These are phyloP conservation scores for Mycena vulgaris DNA, from an alignment of 768 basidiomycete species.

Conservation along the genomic window DNA sequence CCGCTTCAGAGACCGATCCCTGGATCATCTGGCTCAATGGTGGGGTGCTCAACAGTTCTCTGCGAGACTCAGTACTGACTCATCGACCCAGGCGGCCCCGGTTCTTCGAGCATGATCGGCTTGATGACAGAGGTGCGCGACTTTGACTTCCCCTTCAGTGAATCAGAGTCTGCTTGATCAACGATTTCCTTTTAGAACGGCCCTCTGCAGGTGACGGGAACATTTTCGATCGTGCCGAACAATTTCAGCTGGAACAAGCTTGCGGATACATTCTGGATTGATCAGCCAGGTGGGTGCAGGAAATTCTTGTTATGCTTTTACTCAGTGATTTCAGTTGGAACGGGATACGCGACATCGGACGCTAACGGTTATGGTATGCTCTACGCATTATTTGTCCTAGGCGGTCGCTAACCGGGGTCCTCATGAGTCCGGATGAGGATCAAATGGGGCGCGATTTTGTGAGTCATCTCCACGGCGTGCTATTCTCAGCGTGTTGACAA, in stretches of 20 bases:
- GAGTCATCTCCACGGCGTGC: slow-evolving; percentile 40
- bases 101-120: slow-evolving; percentile 78
- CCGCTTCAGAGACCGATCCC: slow-evolving; percentile 55
- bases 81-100: slow-evolving; percentile 61
- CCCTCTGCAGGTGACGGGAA: slow-evolving; percentile 69
- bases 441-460: slow-evolving; percentile 74
- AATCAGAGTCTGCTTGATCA: not conserved
- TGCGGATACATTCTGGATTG: slow-evolving; percentile 80
- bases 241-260: slow-evolving; percentile 72
- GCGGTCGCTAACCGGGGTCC: slow-evolving; percentile 7
- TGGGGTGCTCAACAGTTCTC: too few species aligned
- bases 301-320: not conserved
- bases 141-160: too few species aligned
- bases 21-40: slow-evolving; percentile 86
- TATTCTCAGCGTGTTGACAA: not conserved
- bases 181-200: slow-evolving; percentile 65
- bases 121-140: slow-evolving; percentile 72
- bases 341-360: slow-evolving; percentile 77
- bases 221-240: slow-evolving; percentile 67
- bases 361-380: slow-evolving; percentile 67
- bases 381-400: not conserved
- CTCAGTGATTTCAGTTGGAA: slow-evolving; percentile 49
- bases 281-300: slow-evolving; percentile 71
- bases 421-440: slow-evolving; percentile 73
- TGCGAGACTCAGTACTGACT: not conserved